Evolutionary conservation across 2,329 filamentous ascomycete species (phyloP).

Genomic region (Chrysoporthe deuterocubensis): DNA sequence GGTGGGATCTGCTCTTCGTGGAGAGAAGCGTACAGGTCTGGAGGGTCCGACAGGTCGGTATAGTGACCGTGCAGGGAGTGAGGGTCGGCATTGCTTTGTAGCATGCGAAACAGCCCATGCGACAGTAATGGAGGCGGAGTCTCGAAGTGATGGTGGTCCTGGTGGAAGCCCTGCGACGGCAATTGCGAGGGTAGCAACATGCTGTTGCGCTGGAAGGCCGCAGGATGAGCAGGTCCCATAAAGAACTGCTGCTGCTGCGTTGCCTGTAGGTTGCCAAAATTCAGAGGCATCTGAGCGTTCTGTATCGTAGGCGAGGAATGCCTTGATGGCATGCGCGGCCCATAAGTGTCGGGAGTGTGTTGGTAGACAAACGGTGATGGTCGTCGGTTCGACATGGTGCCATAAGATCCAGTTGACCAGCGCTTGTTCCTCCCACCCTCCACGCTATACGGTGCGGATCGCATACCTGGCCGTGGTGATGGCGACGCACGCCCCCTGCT

Average conservation of each 20-base stretch:
- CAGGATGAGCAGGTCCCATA: constrained; percentile 49
- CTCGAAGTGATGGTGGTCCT: constrained; percentile 57
- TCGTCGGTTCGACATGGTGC: constrained; percentile 57
- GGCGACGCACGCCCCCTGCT: constrained; percentile 74
- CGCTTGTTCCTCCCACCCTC: constrained; percentile 68
- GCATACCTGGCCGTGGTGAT: constrained; percentile 69
- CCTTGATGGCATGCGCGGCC: constrained; percentile 56
- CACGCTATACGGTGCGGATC: constrained; percentile 72
- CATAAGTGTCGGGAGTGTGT: constrained; percentile 62
- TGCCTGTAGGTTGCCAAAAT: constrained; percentile 59
- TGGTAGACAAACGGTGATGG: constrained; percentile 67
- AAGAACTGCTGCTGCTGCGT: constrained; percentile 60
- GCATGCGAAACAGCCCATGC: constrained; percentile 73
- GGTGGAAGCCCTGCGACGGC: constrained; percentile 52
- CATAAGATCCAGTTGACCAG: constrained; percentile 79
- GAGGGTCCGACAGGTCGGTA: constrained; percentile 73
- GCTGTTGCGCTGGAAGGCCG: constrained; percentile 57
- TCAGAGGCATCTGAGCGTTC: constrained; percentile 54
- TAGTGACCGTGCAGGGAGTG: constrained; percentile 72
- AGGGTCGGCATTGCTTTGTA: constrained; percentile 75
- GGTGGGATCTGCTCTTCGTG: constrained; percentile 75
- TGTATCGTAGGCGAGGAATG: constrained; percentile 56
- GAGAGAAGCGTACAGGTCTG: constrained; percentile 76
- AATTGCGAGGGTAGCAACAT: constrained; percentile 64
- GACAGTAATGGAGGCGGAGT: constrained; percentile 67